Evolutionary conservation across 345 rosid genomes (phyloP).

Genomic region (Turritis glabra): DNA sequence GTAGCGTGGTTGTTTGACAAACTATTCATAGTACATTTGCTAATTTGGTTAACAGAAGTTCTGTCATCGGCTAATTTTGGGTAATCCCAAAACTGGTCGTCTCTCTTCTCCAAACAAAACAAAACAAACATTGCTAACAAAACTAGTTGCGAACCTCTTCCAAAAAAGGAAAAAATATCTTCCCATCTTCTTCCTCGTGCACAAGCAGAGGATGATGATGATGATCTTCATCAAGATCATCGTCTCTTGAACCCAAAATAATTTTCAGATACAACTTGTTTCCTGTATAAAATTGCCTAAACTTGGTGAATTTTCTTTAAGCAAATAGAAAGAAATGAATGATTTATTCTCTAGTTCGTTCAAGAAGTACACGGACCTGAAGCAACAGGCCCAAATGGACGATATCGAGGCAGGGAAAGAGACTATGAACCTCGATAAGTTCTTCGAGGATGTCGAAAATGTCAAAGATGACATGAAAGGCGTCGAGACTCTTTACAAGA

Average conservation of each 20-base stretch:
- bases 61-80: constrained; percentile 23
- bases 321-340: constrained; percentile 54
- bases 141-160: not conserved
- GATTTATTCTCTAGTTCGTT: constrained; percentile 80
- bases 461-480: constrained; percentile 68
- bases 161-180: not conserved
- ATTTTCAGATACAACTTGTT: not conserved
- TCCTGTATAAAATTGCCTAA: not conserved
- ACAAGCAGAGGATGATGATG: constrained; percentile 2
- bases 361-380: constrained; percentile 71
- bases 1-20: not conserved
- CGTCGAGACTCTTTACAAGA: constrained; percentile 60
- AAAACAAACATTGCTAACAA: constrained; percentile 4
- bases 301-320: not conserved
- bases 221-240: constrained; percentile 26
- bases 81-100: not conserved
- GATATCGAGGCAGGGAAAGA: constrained; percentile 73
- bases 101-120: constrained; percentile 7
- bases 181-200: constrained; percentile 13
- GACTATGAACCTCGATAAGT: constrained; percentile 62
- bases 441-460: constrained; percentile 75
- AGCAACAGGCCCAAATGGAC: constrained; percentile 53
- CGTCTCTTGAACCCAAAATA: constrained; percentile 7
- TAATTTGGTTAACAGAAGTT: constrained; percentile 21
- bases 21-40: constrained; percentile 6